Conservation (phyloP, 2,329 filamentous ascomycete species). For the Thermoascus crustaceus region DNA sequence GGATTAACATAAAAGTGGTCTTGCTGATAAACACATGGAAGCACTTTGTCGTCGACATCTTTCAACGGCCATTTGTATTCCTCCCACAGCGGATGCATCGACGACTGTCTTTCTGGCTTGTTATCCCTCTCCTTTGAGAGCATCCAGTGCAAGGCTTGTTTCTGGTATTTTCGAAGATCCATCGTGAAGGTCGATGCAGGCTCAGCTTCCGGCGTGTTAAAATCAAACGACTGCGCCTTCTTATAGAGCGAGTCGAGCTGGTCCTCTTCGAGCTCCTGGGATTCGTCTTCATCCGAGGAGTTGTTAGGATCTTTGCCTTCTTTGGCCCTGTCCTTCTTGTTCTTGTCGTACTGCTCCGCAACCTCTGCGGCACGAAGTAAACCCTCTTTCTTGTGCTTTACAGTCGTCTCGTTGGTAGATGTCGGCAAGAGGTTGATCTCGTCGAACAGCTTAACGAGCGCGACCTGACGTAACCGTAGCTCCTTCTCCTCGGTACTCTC, state of each 20-base stretch:
- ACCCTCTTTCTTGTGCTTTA: slow-evolving; percentile 72
- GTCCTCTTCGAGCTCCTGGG: slow-evolving; percentile 85
- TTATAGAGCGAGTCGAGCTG: slow-evolving; percentile 90
- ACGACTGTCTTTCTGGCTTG: slow-evolving; percentile 60
- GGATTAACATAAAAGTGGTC: slow-evolving; percentile 88
- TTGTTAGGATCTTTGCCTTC: slow-evolving; percentile 32
- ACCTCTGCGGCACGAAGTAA: slow-evolving; percentile 81
- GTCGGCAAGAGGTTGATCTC: slow-evolving; percentile 78
- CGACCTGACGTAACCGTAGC: slow-evolving; percentile 75
- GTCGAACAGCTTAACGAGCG: slow-evolving; percentile 78
- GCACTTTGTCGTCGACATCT: slow-evolving; percentile 72
- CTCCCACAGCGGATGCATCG: slow-evolving; percentile 97
- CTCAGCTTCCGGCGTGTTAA: slow-evolving; percentile 78
- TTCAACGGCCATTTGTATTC: slow-evolving; percentile 84
- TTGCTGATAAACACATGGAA: slow-evolving; percentile 59
- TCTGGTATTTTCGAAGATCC: slow-evolving; percentile 84
- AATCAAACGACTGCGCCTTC: slow-evolving; percentile 96
- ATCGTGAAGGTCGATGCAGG: slow-evolving; percentile 75
- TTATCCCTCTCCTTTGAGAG: slow-evolving; percentile 81
- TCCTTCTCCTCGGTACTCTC: slow-evolving; percentile 81
- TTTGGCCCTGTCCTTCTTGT: slow-evolving; percentile 42
- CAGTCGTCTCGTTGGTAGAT: slow-evolving; percentile 62
- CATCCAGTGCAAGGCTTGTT: slow-evolving; percentile 95
- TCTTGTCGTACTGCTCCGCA: slow-evolving; percentile 64
- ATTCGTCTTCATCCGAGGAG: slow-evolving; percentile 65